Evolutionary conservation across 1,139 yeast genomes (phyloP), one percentile per base, ranked within the genome.

Genomic region (Candida smagusa): DNA sequence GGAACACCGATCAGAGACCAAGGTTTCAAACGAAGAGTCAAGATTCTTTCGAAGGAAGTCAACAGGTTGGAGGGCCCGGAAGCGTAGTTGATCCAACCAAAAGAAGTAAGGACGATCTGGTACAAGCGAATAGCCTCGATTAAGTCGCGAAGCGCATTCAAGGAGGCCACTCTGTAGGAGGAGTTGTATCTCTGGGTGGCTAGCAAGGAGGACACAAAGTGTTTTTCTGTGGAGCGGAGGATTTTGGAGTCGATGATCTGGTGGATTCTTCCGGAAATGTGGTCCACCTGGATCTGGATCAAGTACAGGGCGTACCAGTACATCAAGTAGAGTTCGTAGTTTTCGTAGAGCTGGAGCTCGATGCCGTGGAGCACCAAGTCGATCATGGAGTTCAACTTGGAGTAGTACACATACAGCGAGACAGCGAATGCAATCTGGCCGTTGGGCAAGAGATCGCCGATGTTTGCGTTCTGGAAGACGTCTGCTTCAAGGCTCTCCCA

Each of bases 1-100:
- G 97, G 97, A 5, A 81, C 81, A 0, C 95, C 96, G 12, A 90
- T 84, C 0, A 90, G 76, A 12, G 86, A 78, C 65, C 86, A 88
- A 2, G 95, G 82, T 54, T 88, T 89, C 75, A 89, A 77, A 46
- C 96, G 74, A 32, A 89, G 62, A 16, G 74, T 67, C 56, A 74
- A 87, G n/a, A 82, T 59, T 30, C 72, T 54, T 43, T 79, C 79
- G 33, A 72, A 68, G 9, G 66, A 52, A 8, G 78, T 65, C 29
- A 67, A 61, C 13, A 65, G 58, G 31, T 63, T 56, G 3, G 56
- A 47, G 7, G 79, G 74, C 0, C 62, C 59, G 13, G 55, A 54
- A 5, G 70, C 47, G 19, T 72, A 56, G 33, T 60, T 58, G 16
- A 61, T 45, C 22, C 60, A 37, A 11, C 47, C 50, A 11, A 59